Conservation (phyloP, 805 yeast genomes). For the Candida rishiriensis region DNA sequence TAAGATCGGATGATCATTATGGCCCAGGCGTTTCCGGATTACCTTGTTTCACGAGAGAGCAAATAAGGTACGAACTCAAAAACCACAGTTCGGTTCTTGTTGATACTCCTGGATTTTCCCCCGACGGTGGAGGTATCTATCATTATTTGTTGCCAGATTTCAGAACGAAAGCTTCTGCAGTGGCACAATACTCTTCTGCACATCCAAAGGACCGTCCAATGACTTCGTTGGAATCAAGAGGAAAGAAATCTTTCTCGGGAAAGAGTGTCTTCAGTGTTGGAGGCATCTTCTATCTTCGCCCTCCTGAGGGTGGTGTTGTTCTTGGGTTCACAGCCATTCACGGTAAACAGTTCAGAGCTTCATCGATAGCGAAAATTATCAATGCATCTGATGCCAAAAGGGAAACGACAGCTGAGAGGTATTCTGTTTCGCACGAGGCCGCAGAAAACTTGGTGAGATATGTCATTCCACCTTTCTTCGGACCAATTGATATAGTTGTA, state of each 20-base stretch:
- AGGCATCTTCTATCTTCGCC: conserved; percentile 54
- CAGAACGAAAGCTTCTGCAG: conserved; percentile 2
- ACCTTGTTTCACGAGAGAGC: conserved; percentile 69
- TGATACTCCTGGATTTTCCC: conserved; percentile 47
- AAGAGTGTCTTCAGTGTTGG: conserved; percentile 40
- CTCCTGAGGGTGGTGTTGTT: conserved; percentile 47
- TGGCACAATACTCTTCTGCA: conserved; percentile 6
- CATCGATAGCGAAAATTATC: conserved; percentile 29
- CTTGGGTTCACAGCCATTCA: conserved; percentile 44
- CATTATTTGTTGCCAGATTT: conserved; percentile 20
- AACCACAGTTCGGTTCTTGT: conserved; percentile 23
- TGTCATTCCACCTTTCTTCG: conserved; percentile 67
- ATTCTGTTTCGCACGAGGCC: conserved; percentile 21
- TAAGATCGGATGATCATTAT: conserved; percentile 22
- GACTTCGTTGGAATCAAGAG: conserved; percentile 5
- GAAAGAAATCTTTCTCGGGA: conserved; percentile 21
- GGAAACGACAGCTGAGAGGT: conserved; percentile 21
- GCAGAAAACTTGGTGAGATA: conserved; percentile 36
- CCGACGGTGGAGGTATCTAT: conserved; percentile 25
- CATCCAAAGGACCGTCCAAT: conserved; percentile 4
- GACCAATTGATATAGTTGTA: conserved; percentile 60
- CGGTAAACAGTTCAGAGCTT: conserved; percentile 34
- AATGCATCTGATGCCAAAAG: conserved; percentile 22
- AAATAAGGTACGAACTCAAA: conserved; percentile 35
- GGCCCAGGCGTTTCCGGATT: conserved; percentile 48